These are phyloP conservation scores for Penicillium sp. DNA, from an alignment of 2,329 filamentous ascomycete genomes.

Conservation along the genomic window DNA sequence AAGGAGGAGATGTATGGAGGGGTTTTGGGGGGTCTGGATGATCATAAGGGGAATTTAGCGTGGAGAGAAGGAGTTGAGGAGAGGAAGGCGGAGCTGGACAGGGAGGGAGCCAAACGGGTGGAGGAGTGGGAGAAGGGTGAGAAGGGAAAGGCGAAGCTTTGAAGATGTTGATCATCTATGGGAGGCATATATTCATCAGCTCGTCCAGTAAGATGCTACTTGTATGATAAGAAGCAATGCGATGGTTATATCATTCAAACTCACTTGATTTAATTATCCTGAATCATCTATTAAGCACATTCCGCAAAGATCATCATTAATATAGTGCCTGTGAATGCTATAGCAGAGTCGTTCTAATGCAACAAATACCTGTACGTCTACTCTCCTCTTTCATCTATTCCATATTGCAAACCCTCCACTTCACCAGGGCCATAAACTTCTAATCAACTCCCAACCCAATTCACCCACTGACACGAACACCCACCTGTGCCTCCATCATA, in stretches of 20 bases:
- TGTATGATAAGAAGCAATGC: not conserved
- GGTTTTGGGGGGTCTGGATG: constrained; percentile 63
- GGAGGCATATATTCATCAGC: not conserved
- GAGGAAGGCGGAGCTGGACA: constrained; percentile 52
- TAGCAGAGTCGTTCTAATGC: too few species aligned
- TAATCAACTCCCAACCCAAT: constrained; percentile 44
- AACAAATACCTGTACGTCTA: too few species aligned
- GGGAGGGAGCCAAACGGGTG: constrained; percentile 48
- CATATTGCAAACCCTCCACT: too few species aligned
- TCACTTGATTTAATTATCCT: too few species aligned
- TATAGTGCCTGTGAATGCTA: too few species aligned
- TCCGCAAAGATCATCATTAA: too few species aligned
- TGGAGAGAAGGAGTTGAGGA: constrained; percentile 54
- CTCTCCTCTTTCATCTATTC: too few species aligned
- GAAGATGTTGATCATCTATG: constrained; percentile 4
- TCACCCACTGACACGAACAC: constrained; percentile 65
- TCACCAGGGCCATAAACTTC: not conserved
- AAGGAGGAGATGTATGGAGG: constrained; percentile 79
- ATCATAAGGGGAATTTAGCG: constrained; percentile 53
- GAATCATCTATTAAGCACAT: too few species aligned
- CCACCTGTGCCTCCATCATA: constrained; percentile 66
- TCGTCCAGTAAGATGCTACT: not conserved
- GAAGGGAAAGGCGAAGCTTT: constrained; percentile 32
- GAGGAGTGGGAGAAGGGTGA: constrained; percentile 10
- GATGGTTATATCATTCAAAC: too few species aligned